Base-by-base conservation (phyloP, 306 rosid genomes). In the Begonia loranthoides region DNA sequence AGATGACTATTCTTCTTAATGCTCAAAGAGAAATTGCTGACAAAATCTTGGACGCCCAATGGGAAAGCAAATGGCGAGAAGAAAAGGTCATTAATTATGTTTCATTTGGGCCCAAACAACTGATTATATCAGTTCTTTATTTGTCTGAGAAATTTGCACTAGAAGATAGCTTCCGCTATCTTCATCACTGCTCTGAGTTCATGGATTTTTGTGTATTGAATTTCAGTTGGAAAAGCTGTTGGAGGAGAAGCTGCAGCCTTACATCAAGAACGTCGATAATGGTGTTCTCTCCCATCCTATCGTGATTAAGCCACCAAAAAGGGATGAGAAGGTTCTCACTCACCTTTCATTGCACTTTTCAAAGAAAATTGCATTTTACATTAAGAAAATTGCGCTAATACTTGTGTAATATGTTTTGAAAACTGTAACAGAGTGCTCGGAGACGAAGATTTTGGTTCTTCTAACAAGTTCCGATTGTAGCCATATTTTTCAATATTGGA, bases 21-120 rank as follows among this genome's bases (percentile, higher is more conserved):
- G 99, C 94, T 47, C 99, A 90, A 69, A 76, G 92, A 78, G 95
- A 90, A 71, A 74, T 90, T 17, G 77, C 86, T 54, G 94, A 85
- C 67, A 80, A 90, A 71, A 78, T 90, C 57, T 70, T 82, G 82
- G 92, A 90, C 65, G 69, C 87, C n/a, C 94, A 78, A 56, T 86
- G 94, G 99, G 88, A 82, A 71, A 74, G 82, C 46, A 70, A 79
- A 70, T 86, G 99, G 99, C 94, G 86, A 19, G 83, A 90, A 67
- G 94, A 78, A 58, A 86, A 79, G 99, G 95, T 89, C 59, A 46
- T 79, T 64, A 11, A 39, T 12, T 39, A 57, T 22, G 17, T 22
- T 22, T 15, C 12, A 24, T 60, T 59, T 16, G 33, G 28, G 44
- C 24, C 14, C 5, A 12, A 28, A 38, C 15, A 22, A 28, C 52